Evolutionary conservation across 768 basidiomycete species (phyloP).

Genomic region (Mycena vulgaris): DNA sequence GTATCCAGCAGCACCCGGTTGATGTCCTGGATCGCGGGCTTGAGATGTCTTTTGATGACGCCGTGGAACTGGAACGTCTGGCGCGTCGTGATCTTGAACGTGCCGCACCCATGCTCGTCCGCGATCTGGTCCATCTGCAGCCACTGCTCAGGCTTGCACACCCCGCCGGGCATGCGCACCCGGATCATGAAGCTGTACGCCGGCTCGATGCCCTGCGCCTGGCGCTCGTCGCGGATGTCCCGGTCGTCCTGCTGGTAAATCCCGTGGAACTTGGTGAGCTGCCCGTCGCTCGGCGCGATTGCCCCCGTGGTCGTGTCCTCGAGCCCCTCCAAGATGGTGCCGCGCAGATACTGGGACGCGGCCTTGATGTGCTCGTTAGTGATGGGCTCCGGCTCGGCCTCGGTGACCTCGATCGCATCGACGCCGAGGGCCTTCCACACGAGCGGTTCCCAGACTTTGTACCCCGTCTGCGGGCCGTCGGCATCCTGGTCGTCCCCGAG

Average conservation of each 20-base stretch:
- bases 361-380: constrained; percentile 99
- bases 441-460: constrained; percentile 94
- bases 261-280: constrained; percentile 98
- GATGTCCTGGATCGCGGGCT: constrained; percentile 96
- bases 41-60: constrained; percentile 96
- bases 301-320: constrained; percentile 89
- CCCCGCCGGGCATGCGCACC: constrained; percentile 95
- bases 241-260: constrained; percentile 98
- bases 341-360: constrained; percentile 92
- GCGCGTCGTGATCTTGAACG: constrained; percentile 97
- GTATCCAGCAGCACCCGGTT: constrained; percentile 94
- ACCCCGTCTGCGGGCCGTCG: constrained; percentile 96
- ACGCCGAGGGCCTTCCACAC: constrained; percentile 97
- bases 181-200: constrained; percentile 99
- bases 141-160: constrained; percentile 95
- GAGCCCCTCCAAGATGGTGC: constrained; percentile 95
- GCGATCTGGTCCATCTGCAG: constrained; percentile 95
- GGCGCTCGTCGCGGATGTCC: constrained; percentile 97
- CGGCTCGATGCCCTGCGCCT: constrained; percentile 92
- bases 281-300: constrained; percentile 91
- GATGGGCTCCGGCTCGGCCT: constrained; percentile 96
- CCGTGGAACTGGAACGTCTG: constrained; percentile 99
- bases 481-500: constrained; percentile 98
- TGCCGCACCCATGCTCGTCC: constrained; percentile 93
- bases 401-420: constrained; percentile 87